Percentiles rank a stretch among this genome's conserved stretches.
These are phyloP conservation scores for Strobilomyces confusus DNA, from an alignment of 768 basidiomycete genomes.

Conservation along the genomic window DNA sequence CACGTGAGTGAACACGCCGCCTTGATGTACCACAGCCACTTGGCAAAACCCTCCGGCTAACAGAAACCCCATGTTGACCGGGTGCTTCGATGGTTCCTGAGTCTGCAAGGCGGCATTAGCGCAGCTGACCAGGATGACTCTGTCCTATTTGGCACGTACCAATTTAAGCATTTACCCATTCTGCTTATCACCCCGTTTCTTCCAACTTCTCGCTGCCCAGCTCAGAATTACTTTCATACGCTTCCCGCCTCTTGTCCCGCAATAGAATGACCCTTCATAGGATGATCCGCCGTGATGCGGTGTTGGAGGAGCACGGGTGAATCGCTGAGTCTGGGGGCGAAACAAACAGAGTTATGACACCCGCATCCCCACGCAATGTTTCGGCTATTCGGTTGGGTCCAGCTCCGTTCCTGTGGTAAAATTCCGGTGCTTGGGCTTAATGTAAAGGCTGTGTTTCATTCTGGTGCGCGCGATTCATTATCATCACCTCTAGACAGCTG, in stretches of 20 bases:
- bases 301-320: not conserved
- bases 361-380: no score
- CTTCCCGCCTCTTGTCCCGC: not conserved
- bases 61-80: not conserved
- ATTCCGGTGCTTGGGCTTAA: not conserved
- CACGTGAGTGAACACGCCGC: not conserved
- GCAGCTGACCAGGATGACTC: not conserved
- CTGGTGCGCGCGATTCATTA: not conserved
- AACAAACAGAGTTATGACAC: not conserved
- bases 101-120: not conserved
- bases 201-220: not conserved
- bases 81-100: not conserved
- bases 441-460: conserved; percentile 9
- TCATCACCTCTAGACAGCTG: no score
- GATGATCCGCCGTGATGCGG: no score
- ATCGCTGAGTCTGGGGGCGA: not conserved
- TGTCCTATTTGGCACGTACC: not conserved
- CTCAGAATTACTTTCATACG: not conserved
- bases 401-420: conserved; percentile 1
- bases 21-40: not conserved
- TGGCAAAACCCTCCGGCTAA: conserved; percentile 2
- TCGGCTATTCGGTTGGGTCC: not conserved
- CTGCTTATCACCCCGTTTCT: no score
- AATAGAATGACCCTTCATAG: not conserved
- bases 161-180: not conserved